Evolutionary conservation across 345 rosid species (phyloP).

Genomic region (Leavenworthia alabamica): DNA sequence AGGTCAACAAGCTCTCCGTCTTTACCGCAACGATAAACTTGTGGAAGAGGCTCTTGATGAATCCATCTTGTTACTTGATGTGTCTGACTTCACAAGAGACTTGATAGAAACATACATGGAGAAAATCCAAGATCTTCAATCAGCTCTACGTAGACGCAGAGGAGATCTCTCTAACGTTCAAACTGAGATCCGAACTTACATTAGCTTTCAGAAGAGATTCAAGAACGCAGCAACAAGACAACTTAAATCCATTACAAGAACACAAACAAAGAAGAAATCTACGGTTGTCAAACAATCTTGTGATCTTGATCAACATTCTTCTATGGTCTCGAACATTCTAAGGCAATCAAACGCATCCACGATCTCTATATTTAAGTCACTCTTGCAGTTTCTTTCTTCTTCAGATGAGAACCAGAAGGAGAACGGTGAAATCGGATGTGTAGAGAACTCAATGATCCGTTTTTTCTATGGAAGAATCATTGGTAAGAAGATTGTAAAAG

Average conservation of each 20-base stretch:
- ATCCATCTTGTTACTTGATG: slow-evolving; percentile 39
- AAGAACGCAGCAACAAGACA: slow-evolving; percentile 30
- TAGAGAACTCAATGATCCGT: slow-evolving; percentile 34
- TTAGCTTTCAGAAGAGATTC: slow-evolving; percentile 43
- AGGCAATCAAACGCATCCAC: slow-evolving; percentile 25
- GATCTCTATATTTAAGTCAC: slow-evolving; percentile 34
- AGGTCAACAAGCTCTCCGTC: slow-evolving; percentile 25
- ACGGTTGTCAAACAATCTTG: not conserved
- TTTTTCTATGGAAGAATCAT: slow-evolving; percentile 22
- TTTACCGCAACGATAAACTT: slow-evolving; percentile 7
- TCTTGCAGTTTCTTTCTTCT: slow-evolving; percentile 40
- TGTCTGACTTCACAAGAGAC: slow-evolving; percentile 37
- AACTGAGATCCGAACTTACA: slow-evolving; percentile 33
- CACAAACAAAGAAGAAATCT: slow-evolving; percentile 32
- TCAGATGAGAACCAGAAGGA: slow-evolving; percentile 8
- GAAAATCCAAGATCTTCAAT: slow-evolving; percentile 40
- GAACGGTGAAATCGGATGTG: slow-evolving; percentile 1
- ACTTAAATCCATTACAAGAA: slow-evolving; percentile 28
- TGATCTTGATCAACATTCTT: slow-evolving; percentile 18
- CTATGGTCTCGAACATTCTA: slow-evolving; percentile 24
- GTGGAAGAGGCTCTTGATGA: slow-evolving; percentile 40
- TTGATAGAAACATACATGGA: slow-evolving; percentile 33
- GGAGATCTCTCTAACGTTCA: slow-evolving; percentile 28
- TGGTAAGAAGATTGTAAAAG: slow-evolving; percentile 9
- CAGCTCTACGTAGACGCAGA: slow-evolving; percentile 46